phyloP scores from a whole-genome alignment of 106 monocot genomes.

The Platanthera guangdongensis region DNA sequence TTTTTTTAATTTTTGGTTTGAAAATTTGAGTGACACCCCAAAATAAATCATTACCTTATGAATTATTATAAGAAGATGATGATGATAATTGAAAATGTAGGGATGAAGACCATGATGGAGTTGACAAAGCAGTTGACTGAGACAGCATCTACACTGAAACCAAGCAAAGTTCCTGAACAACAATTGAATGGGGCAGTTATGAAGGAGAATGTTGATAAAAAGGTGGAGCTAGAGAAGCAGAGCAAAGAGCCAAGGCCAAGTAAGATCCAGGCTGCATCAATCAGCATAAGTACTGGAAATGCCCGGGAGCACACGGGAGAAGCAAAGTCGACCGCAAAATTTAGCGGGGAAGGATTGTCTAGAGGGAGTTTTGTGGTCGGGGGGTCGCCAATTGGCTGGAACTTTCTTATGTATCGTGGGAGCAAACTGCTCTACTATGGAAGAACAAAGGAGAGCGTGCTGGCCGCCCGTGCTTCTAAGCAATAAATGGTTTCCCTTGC shows the following conservation, averaged over 20 bases:
- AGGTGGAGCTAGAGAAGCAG: neutral
- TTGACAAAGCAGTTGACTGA: slow-evolving; percentile 14
- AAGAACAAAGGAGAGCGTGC: slow-evolving; percentile 9
- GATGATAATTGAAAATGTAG: slow-evolving; percentile 4
- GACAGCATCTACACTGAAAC: neutral
- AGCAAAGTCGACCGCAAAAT: neutral
- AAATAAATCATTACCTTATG: too few species aligned
- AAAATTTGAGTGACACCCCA: too few species aligned
- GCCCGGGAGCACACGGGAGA: neutral
- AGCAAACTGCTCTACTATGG: slow-evolving; percentile 17
- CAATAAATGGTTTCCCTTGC: neutral
- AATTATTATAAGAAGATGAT: too few species aligned
- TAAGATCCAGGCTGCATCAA: neutral
- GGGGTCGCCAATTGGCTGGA: slow-evolving; percentile 25
- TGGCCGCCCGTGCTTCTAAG: neutral
- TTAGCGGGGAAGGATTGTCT: slow-evolving; percentile 1
- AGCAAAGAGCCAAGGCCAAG: neutral
- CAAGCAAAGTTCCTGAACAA: neutral
- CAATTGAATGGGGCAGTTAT: neutral
- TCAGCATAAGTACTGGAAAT: neutral
- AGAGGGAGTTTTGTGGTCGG: slow-evolving; percentile 16
- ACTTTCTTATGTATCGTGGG: slow-evolving; percentile 23
- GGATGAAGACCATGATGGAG: slow-evolving; percentile 15
- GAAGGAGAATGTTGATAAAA: neutral
- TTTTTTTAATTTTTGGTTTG: too few species aligned